phyloP scores from a whole-genome alignment of 306 rosid species.

The Cyamopsis tetragonoloba region DNA sequence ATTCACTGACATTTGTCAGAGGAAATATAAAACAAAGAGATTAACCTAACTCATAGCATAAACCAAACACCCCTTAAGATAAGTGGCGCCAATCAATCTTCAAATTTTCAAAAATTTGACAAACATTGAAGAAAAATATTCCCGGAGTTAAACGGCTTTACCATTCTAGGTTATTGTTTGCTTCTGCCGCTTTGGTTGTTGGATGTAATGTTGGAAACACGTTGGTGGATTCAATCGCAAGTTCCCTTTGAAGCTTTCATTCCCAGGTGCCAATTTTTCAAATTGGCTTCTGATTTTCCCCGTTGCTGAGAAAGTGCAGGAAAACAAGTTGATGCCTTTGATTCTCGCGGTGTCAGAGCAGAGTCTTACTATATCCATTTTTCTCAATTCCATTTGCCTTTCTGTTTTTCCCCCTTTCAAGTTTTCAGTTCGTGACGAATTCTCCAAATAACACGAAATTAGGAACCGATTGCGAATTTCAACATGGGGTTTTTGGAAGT shows the following conservation, averaged over 20 bases:
- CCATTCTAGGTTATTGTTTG: not conserved
- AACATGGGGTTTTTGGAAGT: not conserved
- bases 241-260: constrained; percentile 13
- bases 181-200: not conserved
- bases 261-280: constrained; percentile 25
- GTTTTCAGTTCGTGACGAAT: constrained; percentile 1
- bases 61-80: not conserved
- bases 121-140: not conserved
- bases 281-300: not conserved
- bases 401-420: no score
- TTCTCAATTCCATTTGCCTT: not conserved
- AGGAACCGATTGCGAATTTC: not conserved
- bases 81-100: not conserved
- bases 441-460: not conserved
- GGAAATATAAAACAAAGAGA: no score
- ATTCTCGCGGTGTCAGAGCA: not conserved
- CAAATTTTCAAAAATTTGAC: not conserved
- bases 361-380: not conserved
- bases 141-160: not conserved
- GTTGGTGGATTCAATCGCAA: constrained; percentile 25
- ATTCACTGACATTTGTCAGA: no score
- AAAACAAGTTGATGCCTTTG: not conserved
- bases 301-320: constrained; percentile 14
- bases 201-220: not conserved
- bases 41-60: not conserved